Conservation (phyloP, 73 alveolate species). For the Uronychia binucleata region DNA sequence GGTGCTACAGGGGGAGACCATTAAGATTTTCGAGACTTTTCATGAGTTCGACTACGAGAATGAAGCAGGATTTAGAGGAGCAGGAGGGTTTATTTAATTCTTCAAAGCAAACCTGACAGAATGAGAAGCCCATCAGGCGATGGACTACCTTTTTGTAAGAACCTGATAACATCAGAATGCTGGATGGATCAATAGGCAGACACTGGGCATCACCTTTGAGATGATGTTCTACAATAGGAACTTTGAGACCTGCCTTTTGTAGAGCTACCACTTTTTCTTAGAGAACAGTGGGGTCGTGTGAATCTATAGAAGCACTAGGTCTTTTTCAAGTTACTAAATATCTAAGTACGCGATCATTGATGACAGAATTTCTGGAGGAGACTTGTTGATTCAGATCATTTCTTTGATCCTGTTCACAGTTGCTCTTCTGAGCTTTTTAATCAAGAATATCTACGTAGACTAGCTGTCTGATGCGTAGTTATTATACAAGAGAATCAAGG, state of each 20-base stretch:
- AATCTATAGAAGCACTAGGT: not conserved
- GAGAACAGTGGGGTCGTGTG: slow-evolving; percentile 47
- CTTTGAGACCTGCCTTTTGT: slow-evolving; percentile 19
- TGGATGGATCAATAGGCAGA: slow-evolving; percentile 16
- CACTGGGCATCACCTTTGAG: slow-evolving; percentile 43
- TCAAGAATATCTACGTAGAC: no score
- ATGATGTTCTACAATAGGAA: slow-evolving; percentile 61
- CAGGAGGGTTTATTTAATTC: slow-evolving; percentile 58
- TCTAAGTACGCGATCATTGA: not conserved
- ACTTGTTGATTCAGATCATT: slow-evolving; percentile 1
- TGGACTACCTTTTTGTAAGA: not conserved
- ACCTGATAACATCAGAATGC: slow-evolving; percentile 17
- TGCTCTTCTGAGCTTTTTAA: no score
- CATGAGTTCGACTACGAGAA: slow-evolving; percentile 11
- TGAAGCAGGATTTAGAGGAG: slow-evolving; percentile 41
- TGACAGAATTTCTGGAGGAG: no score
- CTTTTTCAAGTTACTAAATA: slow-evolving; percentile 7
- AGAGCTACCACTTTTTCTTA: not conserved
- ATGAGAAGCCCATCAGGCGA: slow-evolving; percentile 10
- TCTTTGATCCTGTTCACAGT: slow-evolving; percentile 16
- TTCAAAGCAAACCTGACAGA: slow-evolving; percentile 24
- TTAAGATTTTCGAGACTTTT: no score
- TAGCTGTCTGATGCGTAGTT: no score
- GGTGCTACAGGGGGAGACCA: no score
- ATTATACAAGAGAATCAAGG: no score